Evolutionary conservation across 1,284 basidiomycete species (phyloP), one percentile per base, ranked within the genome.

Genomic region (Trametes polyzona): DNA sequence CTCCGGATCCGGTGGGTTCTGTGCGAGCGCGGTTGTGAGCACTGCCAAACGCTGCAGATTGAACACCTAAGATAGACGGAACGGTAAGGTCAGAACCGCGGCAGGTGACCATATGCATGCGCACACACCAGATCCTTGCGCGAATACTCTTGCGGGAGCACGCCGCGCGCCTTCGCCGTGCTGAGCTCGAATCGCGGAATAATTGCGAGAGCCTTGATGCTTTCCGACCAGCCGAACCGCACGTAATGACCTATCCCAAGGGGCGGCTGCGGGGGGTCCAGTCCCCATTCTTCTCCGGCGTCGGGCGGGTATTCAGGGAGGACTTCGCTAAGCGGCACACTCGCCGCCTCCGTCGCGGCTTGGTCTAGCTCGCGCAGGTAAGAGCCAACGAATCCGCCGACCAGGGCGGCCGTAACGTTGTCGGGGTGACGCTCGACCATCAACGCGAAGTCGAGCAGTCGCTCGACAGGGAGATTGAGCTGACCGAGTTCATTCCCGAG

Each of bases 341-440:
- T 89, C 0, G 94, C 90, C 0, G 92, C 92, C 67, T 84, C 84
- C 48, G 78, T 87, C 0, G 89, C 86, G 32, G 80, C 83, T 32
- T 87, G 84, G 68, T 93, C 92, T 35, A 99, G 83, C 72, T 98
- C 96, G 57, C 90, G 84, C 54, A 99, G 83, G 78, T 99, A 99
- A 6, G 92, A 93, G 10, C 96, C 97, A n/a, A 99, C 94, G 72
- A 99, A 99, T 0, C 97, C 97, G 36, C 97, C 97, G 29, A 98
- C 84, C 32, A 99, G 84, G 0, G 96, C 96, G 0, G 97, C 97
- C 0, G 97, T 97, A 64, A 99, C 96, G 72, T 99, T 99, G 77
- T 99, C 97, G 8, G 97, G 97, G 73, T 99, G 97, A 10, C 97
- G 85, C 75, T 99, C 97, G 67, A 99, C 96, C 97, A 99, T 99